Percentiles rank a stretch among this genome's conserved stretches.
Evolutionary conservation across 768 basidiomycete genomes (phyloP).

Genomic region (Crepidotus variabilis): DNA sequence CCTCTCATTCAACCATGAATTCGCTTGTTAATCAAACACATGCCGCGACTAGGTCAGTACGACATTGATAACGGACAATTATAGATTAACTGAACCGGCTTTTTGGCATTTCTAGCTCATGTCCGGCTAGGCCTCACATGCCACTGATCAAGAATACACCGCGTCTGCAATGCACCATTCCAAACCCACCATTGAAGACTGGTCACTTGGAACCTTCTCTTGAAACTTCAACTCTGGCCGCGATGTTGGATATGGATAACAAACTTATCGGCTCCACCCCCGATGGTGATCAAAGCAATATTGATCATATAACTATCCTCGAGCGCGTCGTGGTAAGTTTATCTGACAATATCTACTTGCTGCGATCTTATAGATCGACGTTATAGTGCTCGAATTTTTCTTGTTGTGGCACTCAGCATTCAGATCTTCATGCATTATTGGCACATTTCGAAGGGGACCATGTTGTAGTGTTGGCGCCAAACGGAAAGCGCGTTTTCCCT

Average conservation of each 20-base stretch:
- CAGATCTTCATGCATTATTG: conserved; percentile 46
- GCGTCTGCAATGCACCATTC: conserved; percentile 3
- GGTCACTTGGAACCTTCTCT: not conserved
- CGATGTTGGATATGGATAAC: not conserved
- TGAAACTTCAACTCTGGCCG: not conserved
- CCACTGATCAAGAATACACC: conserved; percentile 6
- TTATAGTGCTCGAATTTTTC: conserved; percentile 34
- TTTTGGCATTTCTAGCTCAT: not conserved
- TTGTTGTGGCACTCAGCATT: conserved; percentile 42
- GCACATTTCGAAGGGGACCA: conserved; percentile 46
- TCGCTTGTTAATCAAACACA: not conserved
- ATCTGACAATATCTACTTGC: not conserved
- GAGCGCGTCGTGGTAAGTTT: conserved; percentile 24
- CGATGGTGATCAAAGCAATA: conserved; percentile 13
- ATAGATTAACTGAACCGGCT: not conserved
- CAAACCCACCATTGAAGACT: not conserved
- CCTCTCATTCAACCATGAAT: not conserved
- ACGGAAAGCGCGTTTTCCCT: conserved; percentile 31
- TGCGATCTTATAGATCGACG: not conserved
- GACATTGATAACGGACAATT: not conserved
- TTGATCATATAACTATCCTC: conserved; percentile 24
- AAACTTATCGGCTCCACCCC: not conserved
- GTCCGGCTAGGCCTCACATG: conserved; percentile 4
- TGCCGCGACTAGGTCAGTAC: not conserved
- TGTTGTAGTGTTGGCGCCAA: conserved; percentile 18